Percentiles rank a stretch among this genome's conserved stretches.
Evolutionary conservation across 2,329 filamentous ascomycete species (phyloP).

Genomic region (Exophiala mesophila): DNA sequence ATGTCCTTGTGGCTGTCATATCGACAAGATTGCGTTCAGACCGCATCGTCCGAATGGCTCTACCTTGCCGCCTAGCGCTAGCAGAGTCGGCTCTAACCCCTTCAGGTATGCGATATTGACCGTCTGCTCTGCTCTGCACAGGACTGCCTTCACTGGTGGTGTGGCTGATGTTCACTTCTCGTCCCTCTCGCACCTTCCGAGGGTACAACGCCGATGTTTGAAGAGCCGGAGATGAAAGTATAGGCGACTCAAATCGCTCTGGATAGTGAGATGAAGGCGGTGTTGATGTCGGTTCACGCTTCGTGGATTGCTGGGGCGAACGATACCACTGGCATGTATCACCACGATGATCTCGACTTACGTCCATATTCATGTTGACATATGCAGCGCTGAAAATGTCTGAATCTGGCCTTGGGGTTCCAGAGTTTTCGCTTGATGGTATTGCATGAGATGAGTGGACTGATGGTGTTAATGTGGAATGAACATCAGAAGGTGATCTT

Average conservation of each 20-base stretch:
- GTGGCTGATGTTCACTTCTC: too few relatives aligned
- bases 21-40: not conserved
- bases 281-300: constrained; percentile 1
- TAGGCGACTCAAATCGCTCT: constrained; percentile 10
- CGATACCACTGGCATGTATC: too few relatives aligned
- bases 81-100: too few relatives aligned
- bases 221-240: constrained; percentile 14
- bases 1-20: not conserved
- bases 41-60: too few relatives aligned
- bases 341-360: too few relatives aligned
- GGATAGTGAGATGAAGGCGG: constrained; percentile 9
- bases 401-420: constrained; percentile 15
- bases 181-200: too few relatives aligned
- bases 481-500: too few relatives aligned
- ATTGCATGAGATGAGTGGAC: not conserved
- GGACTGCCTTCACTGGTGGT: constrained; percentile 8
- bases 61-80: too few relatives aligned
- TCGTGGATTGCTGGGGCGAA: too few relatives aligned
- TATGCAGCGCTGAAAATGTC: constrained; percentile 10
- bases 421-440: constrained; percentile 3
- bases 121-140: constrained; percentile 18
- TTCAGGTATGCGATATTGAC: constrained; percentile 12
- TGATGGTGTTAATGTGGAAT: not conserved
- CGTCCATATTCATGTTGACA: not conserved
- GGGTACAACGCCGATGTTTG: constrained; percentile 16